These are phyloP conservation scores for Histomonas meleagridis DNA, from an alignment of 208 protist genomes.

Conservation along the genomic window DNA sequence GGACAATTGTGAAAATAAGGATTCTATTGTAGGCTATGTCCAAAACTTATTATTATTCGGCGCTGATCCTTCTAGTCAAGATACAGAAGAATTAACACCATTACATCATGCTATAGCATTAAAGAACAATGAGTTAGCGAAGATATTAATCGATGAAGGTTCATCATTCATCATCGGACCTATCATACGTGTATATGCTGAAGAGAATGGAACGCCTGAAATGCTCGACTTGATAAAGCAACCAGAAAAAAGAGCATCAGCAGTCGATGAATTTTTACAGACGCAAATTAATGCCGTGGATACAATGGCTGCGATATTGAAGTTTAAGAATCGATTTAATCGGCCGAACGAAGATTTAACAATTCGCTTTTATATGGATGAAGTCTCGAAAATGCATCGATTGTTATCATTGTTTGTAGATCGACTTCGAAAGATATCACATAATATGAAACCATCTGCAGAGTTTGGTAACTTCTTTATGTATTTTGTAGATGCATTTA, in stretches of 20 bases:
- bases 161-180: not conserved
- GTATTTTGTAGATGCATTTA: not conserved
- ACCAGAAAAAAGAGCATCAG: not conserved
- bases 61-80: not conserved
- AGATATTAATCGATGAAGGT: not conserved
- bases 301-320: not conserved
- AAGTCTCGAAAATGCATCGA: not conserved
- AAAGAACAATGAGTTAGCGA: not conserved
- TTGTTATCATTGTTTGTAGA: not conserved
- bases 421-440: not conserved
- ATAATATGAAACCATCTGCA: not conserved
- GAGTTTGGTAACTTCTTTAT: not conserved
- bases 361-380: not conserved
- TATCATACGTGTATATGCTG: not conserved
- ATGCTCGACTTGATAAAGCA: not conserved
- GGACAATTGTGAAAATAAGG: not conserved
- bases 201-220: not conserved
- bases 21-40: not conserved
- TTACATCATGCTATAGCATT: not conserved
- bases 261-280: not conserved
- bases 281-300: not conserved
- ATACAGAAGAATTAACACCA: not conserved
- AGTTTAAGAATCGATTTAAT: not conserved
- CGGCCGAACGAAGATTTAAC: not conserved
- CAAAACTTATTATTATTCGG: not conserved